A percentile compares a stretch with the other conserved stretches of the same genome.
Conservation (phyloP, 1,284 basidiomycete genomes). For the Apiotrichum laibachii region DNA sequence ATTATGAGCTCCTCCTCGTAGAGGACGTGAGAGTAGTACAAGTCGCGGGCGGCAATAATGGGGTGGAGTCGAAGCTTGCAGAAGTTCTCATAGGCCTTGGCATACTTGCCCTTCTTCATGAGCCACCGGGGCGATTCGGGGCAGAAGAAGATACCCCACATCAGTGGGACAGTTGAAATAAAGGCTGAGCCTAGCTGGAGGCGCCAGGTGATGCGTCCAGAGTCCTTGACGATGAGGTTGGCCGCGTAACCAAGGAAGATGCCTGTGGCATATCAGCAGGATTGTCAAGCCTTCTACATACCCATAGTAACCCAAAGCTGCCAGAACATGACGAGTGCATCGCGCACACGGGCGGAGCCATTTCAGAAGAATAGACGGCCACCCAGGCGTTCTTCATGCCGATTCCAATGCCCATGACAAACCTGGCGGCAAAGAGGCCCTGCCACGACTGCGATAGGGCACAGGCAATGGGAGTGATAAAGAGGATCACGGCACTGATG, state of each 20-base stretch:
- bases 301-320: too few relatives aligned
- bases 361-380: conserved; percentile 47
- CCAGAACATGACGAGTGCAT: conserved; percentile 56
- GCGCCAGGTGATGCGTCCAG: conserved; percentile 46
- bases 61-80: conserved; percentile 63
- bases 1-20: conserved; percentile 64
- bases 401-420: conserved; percentile 48
- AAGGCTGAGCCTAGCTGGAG: conserved; percentile 52
- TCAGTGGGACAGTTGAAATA: conserved; percentile 44
- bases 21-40: conserved; percentile 63
- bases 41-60: conserved; percentile 69
- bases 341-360: conserved; percentile 53
- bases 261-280: too few relatives aligned
- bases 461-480: conserved; percentile 43
- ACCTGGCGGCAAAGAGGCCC: conserved; percentile 50
- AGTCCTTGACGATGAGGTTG: conserved; percentile 15
- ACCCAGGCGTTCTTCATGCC: conserved; percentile 54
- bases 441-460: conserved; percentile 61
- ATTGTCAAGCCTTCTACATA: too few relatives aligned
- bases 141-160: conserved; percentile 54
- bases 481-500: conserved; percentile 57
- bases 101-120: conserved; percentile 63
- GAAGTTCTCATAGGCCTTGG: conserved; percentile 61
- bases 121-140: conserved; percentile 65
- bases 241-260: conserved; percentile 31